Conservation (phyloP, 495 filamentous ascomycete species). For the Xylaria venustula region DNA sequence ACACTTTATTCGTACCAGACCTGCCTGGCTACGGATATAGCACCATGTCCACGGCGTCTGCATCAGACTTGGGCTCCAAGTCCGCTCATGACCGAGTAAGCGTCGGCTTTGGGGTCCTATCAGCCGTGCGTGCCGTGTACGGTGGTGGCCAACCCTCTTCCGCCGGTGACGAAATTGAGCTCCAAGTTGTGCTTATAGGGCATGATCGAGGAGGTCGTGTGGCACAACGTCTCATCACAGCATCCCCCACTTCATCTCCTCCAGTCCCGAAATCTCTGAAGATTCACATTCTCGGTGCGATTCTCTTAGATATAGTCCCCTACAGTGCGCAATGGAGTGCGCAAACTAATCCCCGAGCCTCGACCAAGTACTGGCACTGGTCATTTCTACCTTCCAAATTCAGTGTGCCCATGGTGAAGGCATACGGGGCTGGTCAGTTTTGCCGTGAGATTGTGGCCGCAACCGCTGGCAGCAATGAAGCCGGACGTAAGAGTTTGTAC, state of each 20-base stretch:
- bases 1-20: constrained; percentile 41
- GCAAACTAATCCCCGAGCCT: constrained; percentile 24
- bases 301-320: constrained; percentile 51
- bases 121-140: not conserved
- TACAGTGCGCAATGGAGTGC: constrained; percentile 40
- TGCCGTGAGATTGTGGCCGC: constrained; percentile 27
- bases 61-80: not conserved
- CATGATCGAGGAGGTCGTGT: constrained; percentile 52
- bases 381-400: constrained; percentile 48
- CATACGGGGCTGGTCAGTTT: constrained; percentile 41
- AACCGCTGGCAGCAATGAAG: constrained; percentile 27
- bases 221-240: constrained; percentile 44
- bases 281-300: constrained; percentile 27
- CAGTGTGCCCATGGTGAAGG: constrained; percentile 43
- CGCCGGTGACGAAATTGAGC: not conserved
- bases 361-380: constrained; percentile 48
- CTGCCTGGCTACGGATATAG: constrained; percentile 49
- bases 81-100: constrained; percentile 29
- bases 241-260: not conserved
- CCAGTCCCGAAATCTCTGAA: not conserved
- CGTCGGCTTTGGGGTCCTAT: not conserved
- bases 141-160: not conserved
- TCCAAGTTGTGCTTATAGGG: constrained; percentile 34
- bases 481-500: constrained; percentile 10
- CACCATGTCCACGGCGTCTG: constrained; percentile 20